Conservation (phyloP, 2,329 filamentous ascomycete genomes). For the Clarireedia sp. region DNA sequence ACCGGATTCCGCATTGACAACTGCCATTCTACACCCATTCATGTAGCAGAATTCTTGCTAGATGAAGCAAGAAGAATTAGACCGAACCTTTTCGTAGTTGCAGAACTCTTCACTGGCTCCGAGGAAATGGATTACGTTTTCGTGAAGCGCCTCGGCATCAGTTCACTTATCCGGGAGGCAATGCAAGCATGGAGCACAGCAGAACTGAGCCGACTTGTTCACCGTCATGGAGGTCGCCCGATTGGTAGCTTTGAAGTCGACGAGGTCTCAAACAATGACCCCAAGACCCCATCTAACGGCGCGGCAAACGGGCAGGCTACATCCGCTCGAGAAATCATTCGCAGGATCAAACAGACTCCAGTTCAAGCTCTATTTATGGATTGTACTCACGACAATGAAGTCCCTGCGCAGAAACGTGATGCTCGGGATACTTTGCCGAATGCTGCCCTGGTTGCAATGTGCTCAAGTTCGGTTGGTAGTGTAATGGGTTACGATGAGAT, state of each 20-base stretch:
- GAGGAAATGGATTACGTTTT: constrained; percentile 96
- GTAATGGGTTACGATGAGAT: constrained; percentile 98
- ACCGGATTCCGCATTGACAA: constrained; percentile 95
- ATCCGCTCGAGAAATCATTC: constrained; percentile 45
- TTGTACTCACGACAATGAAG: constrained; percentile 97
- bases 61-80: constrained; percentile 86
- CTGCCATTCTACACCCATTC: constrained; percentile 90
- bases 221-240: constrained; percentile 84
- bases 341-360: constrained; percentile 75
- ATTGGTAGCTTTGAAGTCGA: constrained; percentile 98
- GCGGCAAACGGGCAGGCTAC: constrained; percentile 28
- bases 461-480: constrained; percentile 85
- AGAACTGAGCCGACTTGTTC: constrained; percentile 86
- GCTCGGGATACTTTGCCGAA: constrained; percentile 90
- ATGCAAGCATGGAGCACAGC: constrained; percentile 98
- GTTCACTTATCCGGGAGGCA: constrained; percentile 86
- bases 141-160: constrained; percentile 84
- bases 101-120: constrained; percentile 90
- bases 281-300: constrained; percentile 25
- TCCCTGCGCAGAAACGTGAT: constrained; percentile 89
- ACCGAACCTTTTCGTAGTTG: constrained; percentile 83
- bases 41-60: constrained; percentile 89
- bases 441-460: constrained; percentile 92
- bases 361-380: constrained; percentile 98
- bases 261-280: constrained; percentile 61